Evolutionary conservation across 192 early-diverging fungal genomes (phyloP).

Genomic region (Linnemannia hyalina): DNA sequence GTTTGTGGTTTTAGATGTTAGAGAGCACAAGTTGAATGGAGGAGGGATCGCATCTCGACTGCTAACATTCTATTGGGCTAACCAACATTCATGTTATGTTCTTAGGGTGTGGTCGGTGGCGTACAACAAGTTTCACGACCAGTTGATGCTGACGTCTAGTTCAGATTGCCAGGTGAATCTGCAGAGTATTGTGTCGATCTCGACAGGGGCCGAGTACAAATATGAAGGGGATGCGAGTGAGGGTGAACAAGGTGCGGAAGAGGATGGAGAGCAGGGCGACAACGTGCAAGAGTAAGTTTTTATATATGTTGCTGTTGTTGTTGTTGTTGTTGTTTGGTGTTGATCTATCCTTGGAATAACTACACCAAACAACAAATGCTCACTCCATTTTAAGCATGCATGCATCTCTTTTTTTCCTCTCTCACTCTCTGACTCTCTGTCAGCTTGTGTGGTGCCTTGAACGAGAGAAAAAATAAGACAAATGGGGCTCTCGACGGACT

Average conservation of each 20-base stretch:
- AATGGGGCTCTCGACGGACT: conserved; percentile 9
- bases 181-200: conserved; percentile 87
- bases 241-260: conserved; percentile 15
- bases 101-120: conserved; percentile 84
- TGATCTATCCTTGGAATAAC: conserved; percentile 5
- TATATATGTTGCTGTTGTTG: not conserved
- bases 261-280: conserved; percentile 40
- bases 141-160: conserved; percentile 87
- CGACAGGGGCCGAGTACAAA: conserved; percentile 74
- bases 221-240: conserved; percentile 59
- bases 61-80: not conserved
- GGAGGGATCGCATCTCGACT: too few relatives aligned
- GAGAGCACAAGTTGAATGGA: too few relatives aligned
- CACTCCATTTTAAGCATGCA: conserved; percentile 14
- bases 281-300: conserved; percentile 37
- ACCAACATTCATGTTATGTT: not conserved
- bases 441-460: not conserved
- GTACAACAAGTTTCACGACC: conserved; percentile 94
- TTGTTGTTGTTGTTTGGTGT: not conserved
- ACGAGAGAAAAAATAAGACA: not conserved
- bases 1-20: too few relatives aligned
- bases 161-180: conserved; percentile 92
- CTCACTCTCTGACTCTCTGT: conserved; percentile 9
- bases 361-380: not conserved
- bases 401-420: not conserved